Conservation (phyloP, 352 stramenopile species). For the Globisporangium cylindrosporum region DNA sequence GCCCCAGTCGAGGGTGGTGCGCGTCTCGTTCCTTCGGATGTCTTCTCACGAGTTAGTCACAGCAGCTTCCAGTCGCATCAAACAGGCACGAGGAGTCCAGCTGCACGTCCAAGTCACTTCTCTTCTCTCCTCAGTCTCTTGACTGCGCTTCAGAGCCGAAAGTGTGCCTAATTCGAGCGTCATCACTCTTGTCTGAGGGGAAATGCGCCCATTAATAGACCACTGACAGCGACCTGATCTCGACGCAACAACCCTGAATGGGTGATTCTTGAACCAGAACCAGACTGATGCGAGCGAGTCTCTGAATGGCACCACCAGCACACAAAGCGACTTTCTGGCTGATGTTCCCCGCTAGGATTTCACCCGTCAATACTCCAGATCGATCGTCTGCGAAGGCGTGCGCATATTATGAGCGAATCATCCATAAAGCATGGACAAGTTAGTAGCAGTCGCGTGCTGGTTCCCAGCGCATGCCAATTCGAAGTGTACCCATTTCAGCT, state of each 20-base stretch:
- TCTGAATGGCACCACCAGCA: background rate
- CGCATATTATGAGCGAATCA: no score
- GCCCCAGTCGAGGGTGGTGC: background rate
- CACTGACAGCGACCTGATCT: background rate
- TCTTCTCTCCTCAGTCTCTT: background rate
- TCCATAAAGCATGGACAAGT: no score
- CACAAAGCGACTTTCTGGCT: background rate
- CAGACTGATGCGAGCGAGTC: background rate
- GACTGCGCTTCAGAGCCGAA: background rate
- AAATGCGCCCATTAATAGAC: background rate
- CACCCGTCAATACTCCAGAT: no score
- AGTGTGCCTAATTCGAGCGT: constrained; percentile 3
- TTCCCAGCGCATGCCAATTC: no score
- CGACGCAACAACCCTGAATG: background rate
- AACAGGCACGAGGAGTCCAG: background rate
- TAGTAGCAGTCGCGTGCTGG: no score
- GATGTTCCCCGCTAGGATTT: no score
- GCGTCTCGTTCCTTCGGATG: background rate
- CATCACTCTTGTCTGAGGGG: background rate
- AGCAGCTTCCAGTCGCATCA: constrained; percentile 4
- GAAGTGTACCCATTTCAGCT: no score
- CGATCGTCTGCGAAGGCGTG: no score
- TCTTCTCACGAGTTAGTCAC: background rate
- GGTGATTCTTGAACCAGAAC: background rate
- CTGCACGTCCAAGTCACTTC: background rate